Percentiles rank a stretch among this genome's conserved stretches.
Conservation (phyloP, 2,329 filamentous ascomycete genomes). For the Penicillium sp. region DNA sequence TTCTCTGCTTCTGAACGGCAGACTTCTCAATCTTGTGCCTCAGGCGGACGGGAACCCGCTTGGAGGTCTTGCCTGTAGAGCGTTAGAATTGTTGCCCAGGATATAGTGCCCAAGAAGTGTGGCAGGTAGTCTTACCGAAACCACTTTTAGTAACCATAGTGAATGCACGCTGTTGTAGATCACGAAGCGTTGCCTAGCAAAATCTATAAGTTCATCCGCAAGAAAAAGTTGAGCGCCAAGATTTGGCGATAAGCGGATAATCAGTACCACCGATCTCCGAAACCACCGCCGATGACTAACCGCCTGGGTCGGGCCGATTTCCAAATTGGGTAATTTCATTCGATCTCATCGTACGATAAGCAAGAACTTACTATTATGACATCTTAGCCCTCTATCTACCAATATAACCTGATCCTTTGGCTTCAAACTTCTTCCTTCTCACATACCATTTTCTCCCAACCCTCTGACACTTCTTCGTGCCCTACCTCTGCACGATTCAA, state of each 20-base stretch:
- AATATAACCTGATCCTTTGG: not conserved
- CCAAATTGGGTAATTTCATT: conserved; percentile 9
- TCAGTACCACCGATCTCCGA: conserved; percentile 37
- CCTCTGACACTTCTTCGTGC: not conserved
- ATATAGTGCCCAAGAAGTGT: not conserved
- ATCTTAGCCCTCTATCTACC: not conserved
- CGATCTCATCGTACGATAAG: not conserved
- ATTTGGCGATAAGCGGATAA: conserved; percentile 41
- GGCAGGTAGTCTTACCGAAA: conserved; percentile 32
- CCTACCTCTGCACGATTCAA: not conserved
- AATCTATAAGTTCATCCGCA: conserved; percentile 14
- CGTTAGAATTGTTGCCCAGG: conserved; percentile 5
- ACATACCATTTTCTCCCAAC: not conserved
- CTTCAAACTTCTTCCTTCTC: not conserved
- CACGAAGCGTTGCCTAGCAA: conserved; percentile 16
- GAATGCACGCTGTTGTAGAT: conserved; percentile 12
- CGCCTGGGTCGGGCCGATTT: conserved; percentile 13
- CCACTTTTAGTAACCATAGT: conserved; percentile 41
- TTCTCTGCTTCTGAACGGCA: conserved; percentile 85
- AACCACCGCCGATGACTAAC: not conserved
- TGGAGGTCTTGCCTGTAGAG: conserved; percentile 81
- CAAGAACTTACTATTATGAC: not conserved
- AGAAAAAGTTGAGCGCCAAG: conserved; percentile 35
- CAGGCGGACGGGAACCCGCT: conserved; percentile 84
- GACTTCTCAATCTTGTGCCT: conserved; percentile 96